Conservation (phyloP, 768 basidiomycete genomes). For the Dentipellis sp. region DNA sequence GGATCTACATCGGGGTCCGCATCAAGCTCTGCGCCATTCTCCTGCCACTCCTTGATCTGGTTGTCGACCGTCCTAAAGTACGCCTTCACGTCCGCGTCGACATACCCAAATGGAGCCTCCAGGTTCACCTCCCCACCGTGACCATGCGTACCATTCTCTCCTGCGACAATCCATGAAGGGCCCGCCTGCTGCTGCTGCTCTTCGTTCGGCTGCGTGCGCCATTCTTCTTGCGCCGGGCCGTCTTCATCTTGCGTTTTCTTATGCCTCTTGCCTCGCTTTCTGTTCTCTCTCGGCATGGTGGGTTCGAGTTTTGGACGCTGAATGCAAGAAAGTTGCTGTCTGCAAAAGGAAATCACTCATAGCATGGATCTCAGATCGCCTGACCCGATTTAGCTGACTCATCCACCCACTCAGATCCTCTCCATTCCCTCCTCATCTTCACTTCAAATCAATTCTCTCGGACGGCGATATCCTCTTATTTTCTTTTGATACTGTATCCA, state of each 20-base stretch:
- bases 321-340: neutral
- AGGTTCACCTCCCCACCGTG: constrained; percentile 31
- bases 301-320: neutral
- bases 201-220: constrained; percentile 9
- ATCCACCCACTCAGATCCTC: neutral
- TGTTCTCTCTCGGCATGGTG: constrained; percentile 65
- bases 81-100: constrained; percentile 85
- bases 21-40: constrained; percentile 33
- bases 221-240: constrained; percentile 17
- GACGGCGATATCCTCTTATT: constrained; percentile 1
- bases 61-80: constrained; percentile 87
- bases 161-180: constrained; percentile 65
- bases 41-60: constrained; percentile 84
- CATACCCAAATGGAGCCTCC: constrained; percentile 83
- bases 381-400: neutral
- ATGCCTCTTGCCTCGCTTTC: constrained; percentile 72
- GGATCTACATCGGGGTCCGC: constrained; percentile 46
- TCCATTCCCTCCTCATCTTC: neutral
- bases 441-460: neutral
- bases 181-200: constrained; percentile 18
- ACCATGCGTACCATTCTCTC: constrained; percentile 17
- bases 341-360: neutral
- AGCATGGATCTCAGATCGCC: neutral
- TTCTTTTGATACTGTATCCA: constrained; percentile 1
- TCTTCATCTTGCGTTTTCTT: constrained; percentile 36